Evolutionary conservation across 208 protist genomes (phyloP).

Genomic region (Giardia muris): DNA sequence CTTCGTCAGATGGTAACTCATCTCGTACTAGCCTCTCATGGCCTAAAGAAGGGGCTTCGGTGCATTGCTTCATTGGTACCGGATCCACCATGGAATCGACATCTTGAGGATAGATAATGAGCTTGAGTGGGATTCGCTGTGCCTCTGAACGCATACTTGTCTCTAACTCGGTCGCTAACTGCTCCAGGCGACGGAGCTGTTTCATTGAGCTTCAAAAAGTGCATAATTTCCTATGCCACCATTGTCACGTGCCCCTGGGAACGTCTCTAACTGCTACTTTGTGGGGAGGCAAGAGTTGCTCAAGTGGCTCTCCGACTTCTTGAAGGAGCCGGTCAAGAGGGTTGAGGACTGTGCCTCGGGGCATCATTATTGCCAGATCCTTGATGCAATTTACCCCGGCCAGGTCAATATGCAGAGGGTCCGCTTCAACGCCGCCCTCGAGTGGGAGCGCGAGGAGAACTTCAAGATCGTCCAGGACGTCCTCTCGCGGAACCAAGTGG

Average conservation of each 20-base stretch:
- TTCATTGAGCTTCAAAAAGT: too few species aligned
- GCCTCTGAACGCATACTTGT: too few species aligned
- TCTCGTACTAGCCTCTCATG: too few species aligned
- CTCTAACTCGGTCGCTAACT: too few species aligned
- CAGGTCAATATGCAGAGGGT: neutral
- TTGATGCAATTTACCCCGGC: slow-evolving; percentile 7
- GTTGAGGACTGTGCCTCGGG: slow-evolving; percentile 11
- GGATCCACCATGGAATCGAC: too few species aligned
- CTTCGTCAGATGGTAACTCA: too few species aligned
- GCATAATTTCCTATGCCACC: too few species aligned
- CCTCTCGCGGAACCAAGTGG: neutral
- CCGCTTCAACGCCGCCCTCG: neutral
- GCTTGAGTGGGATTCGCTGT: too few species aligned
- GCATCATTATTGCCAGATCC: neutral
- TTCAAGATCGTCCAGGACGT: slow-evolving; percentile 8
- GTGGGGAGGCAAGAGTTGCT: neutral
- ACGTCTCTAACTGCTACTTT: slow-evolving; percentile 3
- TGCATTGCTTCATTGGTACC: too few species aligned
- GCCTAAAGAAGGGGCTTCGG: too few species aligned
- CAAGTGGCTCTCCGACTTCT: slow-evolving; percentile 1
- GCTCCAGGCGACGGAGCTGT: too few species aligned
- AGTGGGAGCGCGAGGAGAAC: slow-evolving; percentile 14
- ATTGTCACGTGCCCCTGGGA: neutral
- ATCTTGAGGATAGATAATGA: too few species aligned
- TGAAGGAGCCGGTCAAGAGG: neutral